Conservation (phyloP, 1,284 basidiomycete species). For the Rhodotorula mucilaginosa region DNA sequence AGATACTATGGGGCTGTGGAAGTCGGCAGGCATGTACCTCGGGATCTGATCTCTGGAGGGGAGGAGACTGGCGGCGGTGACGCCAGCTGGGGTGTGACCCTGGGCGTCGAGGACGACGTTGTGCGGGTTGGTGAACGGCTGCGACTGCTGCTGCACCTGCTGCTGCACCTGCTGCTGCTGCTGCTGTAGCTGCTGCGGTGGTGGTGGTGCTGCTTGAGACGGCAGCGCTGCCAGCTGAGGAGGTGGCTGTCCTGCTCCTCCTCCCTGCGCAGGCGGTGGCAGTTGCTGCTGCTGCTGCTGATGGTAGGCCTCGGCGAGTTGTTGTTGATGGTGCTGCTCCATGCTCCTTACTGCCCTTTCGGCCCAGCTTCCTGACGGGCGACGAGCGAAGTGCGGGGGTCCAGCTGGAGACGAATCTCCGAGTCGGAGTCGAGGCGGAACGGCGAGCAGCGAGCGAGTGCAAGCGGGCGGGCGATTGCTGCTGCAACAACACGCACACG, state of each 20-base stretch:
- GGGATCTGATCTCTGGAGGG: slow-evolving; percentile 38
- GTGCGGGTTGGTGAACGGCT: slow-evolving; percentile 2
- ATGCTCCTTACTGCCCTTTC: no score
- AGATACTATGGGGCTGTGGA: not conserved
- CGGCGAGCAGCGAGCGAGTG: not conserved
- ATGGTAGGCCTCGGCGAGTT: not conserved
- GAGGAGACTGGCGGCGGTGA: slow-evolving; percentile 33
- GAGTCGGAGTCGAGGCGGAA: not conserved
- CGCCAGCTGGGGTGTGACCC: slow-evolving; percentile 27
- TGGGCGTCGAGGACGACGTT: slow-evolving; percentile 24
- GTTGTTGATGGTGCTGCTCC: not conserved
- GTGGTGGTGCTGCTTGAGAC: no score
- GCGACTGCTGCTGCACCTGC: not conserved
- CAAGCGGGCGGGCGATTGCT: not conserved
- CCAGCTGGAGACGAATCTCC: not conserved
- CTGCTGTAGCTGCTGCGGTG: not conserved
- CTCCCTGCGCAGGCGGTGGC: not conserved
- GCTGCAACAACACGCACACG: not conserved
- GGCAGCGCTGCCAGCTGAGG: no score
- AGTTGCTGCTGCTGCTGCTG: not conserved
- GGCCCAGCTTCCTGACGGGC: not conserved
- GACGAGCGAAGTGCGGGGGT: not conserved
- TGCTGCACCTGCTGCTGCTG: not conserved
- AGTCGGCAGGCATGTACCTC: slow-evolving; percentile 10
- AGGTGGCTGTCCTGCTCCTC: no score